Conservation (phyloP, 768 basidiomycete species). For the Pleurotus platypus region DNA sequence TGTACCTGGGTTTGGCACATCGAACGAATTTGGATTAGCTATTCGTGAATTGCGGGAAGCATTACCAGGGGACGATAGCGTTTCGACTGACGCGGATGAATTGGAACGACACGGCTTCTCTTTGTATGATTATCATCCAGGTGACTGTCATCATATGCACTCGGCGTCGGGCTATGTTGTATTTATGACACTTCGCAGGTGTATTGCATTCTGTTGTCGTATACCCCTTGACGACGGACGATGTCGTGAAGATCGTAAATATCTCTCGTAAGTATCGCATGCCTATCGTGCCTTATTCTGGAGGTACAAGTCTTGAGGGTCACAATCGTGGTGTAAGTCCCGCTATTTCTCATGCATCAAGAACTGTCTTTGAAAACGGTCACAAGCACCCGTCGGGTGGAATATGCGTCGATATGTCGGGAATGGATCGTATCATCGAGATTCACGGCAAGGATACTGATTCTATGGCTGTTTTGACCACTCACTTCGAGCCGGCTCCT, state of each 20-base stretch:
- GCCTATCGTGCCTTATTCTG: slow-evolving; percentile 76
- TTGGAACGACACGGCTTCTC: slow-evolving; percentile 54
- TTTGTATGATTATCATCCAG: slow-evolving; percentile 44
- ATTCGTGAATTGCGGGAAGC: slow-evolving; percentile 42
- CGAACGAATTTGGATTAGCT: slow-evolving; percentile 48
- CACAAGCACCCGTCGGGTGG: slow-evolving; percentile 46
- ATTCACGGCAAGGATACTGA: slow-evolving; percentile 55
- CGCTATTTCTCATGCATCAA: background rate
- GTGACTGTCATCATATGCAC: slow-evolving; percentile 24
- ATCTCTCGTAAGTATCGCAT: slow-evolving; percentile 71
- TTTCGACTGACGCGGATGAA: slow-evolving; percentile 50
- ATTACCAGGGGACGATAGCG: slow-evolving; percentile 32
- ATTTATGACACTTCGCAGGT: slow-evolving; percentile 22
- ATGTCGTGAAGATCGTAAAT: slow-evolving; percentile 75
- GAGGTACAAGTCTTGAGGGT: slow-evolving; percentile 80
- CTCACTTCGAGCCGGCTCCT: background rate
- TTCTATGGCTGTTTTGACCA: background rate
- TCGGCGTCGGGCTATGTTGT: background rate
- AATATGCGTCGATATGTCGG: slow-evolving; percentile 74
- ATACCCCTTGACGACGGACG: slow-evolving; percentile 67
- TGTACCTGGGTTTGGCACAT: slow-evolving; percentile 40
- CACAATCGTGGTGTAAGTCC: slow-evolving; percentile 58
- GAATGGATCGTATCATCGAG: slow-evolving; percentile 74
- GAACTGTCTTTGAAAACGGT: background rate
- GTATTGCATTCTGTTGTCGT: slow-evolving; percentile 56